Conservation (phyloP, 164 flowering plant species). For the Aristolochia californica region DNA sequence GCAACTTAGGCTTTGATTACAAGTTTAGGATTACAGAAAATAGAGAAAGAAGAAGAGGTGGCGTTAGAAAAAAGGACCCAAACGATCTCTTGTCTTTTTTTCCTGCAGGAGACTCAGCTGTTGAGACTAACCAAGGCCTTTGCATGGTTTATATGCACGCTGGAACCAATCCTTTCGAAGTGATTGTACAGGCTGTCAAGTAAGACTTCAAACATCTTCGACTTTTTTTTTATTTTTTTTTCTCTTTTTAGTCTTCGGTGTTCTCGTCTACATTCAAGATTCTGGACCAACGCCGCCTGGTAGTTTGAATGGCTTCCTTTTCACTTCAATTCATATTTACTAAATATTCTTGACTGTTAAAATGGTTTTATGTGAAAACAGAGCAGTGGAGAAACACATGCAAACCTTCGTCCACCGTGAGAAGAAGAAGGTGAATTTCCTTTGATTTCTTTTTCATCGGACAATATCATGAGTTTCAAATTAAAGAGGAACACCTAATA, state of each 20-base stretch:
- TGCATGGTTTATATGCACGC: slow-evolving; percentile 78
- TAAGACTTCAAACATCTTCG: slow-evolving; percentile 9
- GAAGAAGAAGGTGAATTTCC: slow-evolving; percentile 63
- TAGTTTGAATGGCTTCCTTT: neutral
- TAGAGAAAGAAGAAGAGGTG: slow-evolving; percentile 1
- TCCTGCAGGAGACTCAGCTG: slow-evolving; percentile 74
- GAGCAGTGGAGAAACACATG: slow-evolving; percentile 78
- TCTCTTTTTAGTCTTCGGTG: neutral
- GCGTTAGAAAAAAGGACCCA: slow-evolving; percentile 20
- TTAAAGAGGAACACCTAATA: no score
- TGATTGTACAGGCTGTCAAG: slow-evolving; percentile 85
- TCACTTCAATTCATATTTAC: neutral
- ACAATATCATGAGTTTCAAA: neutral
- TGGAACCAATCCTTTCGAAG: slow-evolving; percentile 88
- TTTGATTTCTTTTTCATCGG: neutral
- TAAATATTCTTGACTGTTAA: neutral
- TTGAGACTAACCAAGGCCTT: slow-evolving; percentile 64
- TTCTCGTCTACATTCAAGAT: neutral
- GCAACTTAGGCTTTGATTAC: neutral
- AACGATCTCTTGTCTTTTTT: slow-evolving; percentile 14
- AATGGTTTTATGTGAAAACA: slow-evolving; percentile 23
- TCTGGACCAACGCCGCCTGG: no score
- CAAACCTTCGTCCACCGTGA: slow-evolving; percentile 81
- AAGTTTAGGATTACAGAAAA: neutral
- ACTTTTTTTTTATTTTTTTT: no score